These are phyloP conservation scores for Cercospora berteroae DNA, from an alignment of 2,329 filamentous ascomycete species.

Conservation along the genomic window DNA sequence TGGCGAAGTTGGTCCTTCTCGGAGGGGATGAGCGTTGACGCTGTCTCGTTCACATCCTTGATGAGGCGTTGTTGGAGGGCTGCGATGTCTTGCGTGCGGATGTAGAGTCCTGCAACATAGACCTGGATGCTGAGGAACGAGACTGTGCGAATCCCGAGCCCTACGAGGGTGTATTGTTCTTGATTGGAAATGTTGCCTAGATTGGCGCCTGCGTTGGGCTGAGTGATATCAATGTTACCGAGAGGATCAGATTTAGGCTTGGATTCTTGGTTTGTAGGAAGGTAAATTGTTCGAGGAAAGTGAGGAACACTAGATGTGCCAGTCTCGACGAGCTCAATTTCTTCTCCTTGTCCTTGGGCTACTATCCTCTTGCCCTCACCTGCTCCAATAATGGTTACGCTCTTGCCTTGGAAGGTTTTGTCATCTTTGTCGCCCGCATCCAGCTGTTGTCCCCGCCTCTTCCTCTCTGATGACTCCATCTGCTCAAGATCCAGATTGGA, in stretches of 20 bases:
- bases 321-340: conserved; percentile 73
- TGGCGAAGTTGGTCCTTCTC: conserved; percentile 74
- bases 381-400: conserved; percentile 60
- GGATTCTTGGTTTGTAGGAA: conserved; percentile 51
- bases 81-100: conserved; percentile 78
- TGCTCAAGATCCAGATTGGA: conserved; percentile 39
- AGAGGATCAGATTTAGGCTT: conserved; percentile 17
- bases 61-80: conserved; percentile 76
- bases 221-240: conserved; percentile 20
- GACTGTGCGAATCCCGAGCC: conserved; percentile 82
- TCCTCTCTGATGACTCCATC: conserved; percentile 31
- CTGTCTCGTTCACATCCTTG: conserved; percentile 70
- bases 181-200: conserved; percentile 41
- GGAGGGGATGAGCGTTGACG: conserved; percentile 76
- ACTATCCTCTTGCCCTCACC: conserved; percentile 55
- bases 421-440: conserved; percentile 37
- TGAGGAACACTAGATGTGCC: conserved; percentile 75
- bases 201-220: conserved; percentile 36
- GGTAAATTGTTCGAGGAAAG: conserved; percentile 70
- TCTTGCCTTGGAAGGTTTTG: conserved; percentile 52
- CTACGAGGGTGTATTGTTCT: conserved; percentile 80
- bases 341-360: conserved; percentile 49
- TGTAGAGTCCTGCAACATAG: conserved; percentile 90
- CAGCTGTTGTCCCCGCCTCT: conserved; percentile 30
- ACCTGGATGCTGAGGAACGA: conserved; percentile 88